A percentile compares a stretch with the other conserved stretches of the same genome.
phyloP scores from a whole-genome alignment of 2,329 filamentous ascomycete species.

The Cercospora beticola region DNA sequence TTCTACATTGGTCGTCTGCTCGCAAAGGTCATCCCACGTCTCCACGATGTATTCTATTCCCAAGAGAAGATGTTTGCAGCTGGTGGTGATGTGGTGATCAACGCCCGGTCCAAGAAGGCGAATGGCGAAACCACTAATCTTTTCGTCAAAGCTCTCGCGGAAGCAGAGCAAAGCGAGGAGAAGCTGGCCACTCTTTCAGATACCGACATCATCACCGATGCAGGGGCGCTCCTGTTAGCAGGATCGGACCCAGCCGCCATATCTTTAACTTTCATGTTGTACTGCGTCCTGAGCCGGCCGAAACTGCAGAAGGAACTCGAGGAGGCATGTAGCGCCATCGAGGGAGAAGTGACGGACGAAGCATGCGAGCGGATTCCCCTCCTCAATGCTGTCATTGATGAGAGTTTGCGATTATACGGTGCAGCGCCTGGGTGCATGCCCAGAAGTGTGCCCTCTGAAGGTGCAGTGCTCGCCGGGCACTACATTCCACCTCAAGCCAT shows the following conservation, averaged over 20 bases:
- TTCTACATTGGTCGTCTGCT: neutral
- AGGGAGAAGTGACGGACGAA: neutral
- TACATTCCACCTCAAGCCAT: neutral
- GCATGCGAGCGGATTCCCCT: neutral
- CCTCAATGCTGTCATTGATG: neutral
- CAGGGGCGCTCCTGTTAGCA: neutral
- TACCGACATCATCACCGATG: neutral
- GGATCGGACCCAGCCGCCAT: neutral
- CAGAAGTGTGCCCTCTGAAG: neutral
- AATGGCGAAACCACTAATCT: neutral
- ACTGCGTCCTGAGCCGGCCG: neutral
- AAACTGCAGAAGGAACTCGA: neutral
- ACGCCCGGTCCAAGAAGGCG: neutral
- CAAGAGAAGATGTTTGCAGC: neutral
- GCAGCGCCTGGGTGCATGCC: neutral
- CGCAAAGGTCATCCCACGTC: neutral
- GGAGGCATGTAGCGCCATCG: neutral
- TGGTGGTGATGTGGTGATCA: neutral
- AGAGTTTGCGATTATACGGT: neutral
- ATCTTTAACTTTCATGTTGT: neutral
- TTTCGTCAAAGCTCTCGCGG: neutral
- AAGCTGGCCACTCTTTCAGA: neutral
- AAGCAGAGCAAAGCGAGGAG: neutral
- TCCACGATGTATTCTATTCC: neutral
- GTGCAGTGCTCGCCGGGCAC: neutral